Base-by-base conservation (phyloP, 176 grass and related monocot species). In the Tillandsia leiboldiana region DNA sequence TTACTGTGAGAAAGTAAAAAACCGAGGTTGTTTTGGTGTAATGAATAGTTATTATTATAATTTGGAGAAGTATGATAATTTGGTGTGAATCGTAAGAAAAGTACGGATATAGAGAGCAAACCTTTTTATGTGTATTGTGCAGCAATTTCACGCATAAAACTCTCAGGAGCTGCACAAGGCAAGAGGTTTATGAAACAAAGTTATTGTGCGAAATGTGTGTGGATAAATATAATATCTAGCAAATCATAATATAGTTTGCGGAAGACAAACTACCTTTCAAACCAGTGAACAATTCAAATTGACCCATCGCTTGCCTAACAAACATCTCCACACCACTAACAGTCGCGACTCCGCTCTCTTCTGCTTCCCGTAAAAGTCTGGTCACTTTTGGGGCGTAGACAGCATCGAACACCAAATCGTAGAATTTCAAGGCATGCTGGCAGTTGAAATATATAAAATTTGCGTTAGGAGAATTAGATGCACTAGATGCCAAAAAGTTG, bases 251-350 rank as follows among this genome's bases (percentile, higher is more conserved):
- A 23, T 12, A 61, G 47, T 7, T 17, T 11, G 11, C 13, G 18
- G 75, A 3, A 17, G 68, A 72, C 27, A 65, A 70, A 63, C 61
- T 84, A 97, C 89, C 94, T 75, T 82, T 28, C 76, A 87, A 79
- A 79, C 80, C 90, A 14, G 82, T 97, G 73, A 97, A 97, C 73
- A 85, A 74, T 77, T 97, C 94, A 56, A 92, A 97, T 72, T 97
- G 94, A 20, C 87, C 82, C 86, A 87, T 85, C 58, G 89, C 89
- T 83, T 93, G 94, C 78, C 94, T 90, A 67, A 88, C 92, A 66
- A 97, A 97, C 94, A 97, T 97, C 84, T 97, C 94, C n/a, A 90
- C 52, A 70, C 94, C 94, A 5, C 94, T 97, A 78, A 97, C 94
- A 70, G 92, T 87, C 26, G 75, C 83, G 12, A 79, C 82, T 69